Evolutionary conservation across 2,329 filamentous ascomycete genomes (phyloP), one percentile per base, ranked within the genome.

Genomic region (Pseudogymnoascus sp.): DNA sequence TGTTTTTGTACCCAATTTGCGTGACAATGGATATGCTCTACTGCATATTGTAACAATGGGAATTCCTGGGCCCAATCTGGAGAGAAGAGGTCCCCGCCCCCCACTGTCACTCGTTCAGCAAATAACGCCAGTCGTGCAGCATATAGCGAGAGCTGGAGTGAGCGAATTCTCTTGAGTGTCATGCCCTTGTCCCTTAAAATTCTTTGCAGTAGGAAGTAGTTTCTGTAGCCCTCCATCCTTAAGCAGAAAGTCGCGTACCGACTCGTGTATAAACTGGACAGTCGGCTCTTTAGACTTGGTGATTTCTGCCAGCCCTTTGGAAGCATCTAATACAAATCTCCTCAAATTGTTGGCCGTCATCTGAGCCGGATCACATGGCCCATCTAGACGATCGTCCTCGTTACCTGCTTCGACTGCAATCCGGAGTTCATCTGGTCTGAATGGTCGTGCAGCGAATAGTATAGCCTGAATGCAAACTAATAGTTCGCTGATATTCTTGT

Each of bases 381-480:
- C 14, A 38, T 38, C 37, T 38, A n/a, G n/a, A 12, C 69, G 65
- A 16, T 69, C 67, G 12, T 66, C 53, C 37, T 38, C 37, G 37
- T n/a, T 16, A 14, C 73, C 72, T 59, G 70, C 66, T 6, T 69
- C n/a, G 63, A 80, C 64, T 60, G 78, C 77, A 70, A 73, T 75
- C 64, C 80, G 82, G 0, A 82, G 73, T 65, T 85, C 76, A 0
- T 75, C 66, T 0, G 72, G 77, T 0, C 56, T 73, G 0, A 85
- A 63, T 0, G 82, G 79, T 0, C 72, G 67, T 6, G 69, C 72
- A 0, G 83, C 75, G 23, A 77, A 85, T 0, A 86, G 72, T 0
- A 87, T 73, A 79, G 79, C 85, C 16, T 80, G 76, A 0, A 86
- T 64, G 33, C 77, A 83, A 0, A 82, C 66, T 0, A 76, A 62